phyloP scores from a whole-genome alignment of 2,329 filamentous ascomycete genomes.

The Ophiostoma australiae region DNA sequence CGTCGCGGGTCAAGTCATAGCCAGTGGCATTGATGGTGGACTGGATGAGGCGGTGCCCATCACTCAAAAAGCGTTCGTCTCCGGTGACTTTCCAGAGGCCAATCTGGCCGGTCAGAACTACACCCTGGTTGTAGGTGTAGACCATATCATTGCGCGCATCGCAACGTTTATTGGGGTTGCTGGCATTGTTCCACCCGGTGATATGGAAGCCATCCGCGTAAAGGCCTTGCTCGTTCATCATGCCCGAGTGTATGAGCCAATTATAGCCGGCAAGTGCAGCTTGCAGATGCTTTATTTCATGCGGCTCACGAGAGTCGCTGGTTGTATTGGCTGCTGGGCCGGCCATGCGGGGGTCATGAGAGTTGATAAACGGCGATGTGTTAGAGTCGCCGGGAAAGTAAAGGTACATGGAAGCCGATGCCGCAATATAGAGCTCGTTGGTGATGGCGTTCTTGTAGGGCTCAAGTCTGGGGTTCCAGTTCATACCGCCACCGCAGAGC shows the following conservation, averaged over 20 bases:
- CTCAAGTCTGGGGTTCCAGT: conserved; percentile 63
- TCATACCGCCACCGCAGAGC: conserved; percentile 82
- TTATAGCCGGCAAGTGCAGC: conserved; percentile 73
- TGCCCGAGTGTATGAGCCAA: conserved; percentile 75
- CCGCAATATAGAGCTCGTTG: conserved; percentile 82
- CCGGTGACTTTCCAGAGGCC: conserved; percentile 77
- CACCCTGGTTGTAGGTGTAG: conserved; percentile 94
- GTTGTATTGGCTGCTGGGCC: conserved; percentile 19
- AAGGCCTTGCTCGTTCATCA: conserved; percentile 70
- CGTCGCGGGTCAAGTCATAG: conserved; percentile 52
- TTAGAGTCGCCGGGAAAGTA: conserved; percentile 79
- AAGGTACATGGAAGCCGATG: conserved; percentile 83
- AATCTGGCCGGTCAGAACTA: conserved; percentile 74
- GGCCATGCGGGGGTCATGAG: conserved; percentile 19
- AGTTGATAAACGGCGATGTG: conserved; percentile 57
- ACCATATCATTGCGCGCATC: conserved; percentile 82
- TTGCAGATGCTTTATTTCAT: conserved; percentile 62
- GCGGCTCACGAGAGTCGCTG: conserved; percentile 23
- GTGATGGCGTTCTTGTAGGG: conserved; percentile 98
- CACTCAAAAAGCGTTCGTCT: conserved; percentile 63
- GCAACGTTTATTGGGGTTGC: conserved; percentile 65
- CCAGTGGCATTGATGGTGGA: conserved; percentile 74
- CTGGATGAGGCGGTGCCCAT: conserved; percentile 72
- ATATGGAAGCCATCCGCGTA: conserved; percentile 90
- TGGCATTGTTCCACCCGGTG: conserved; percentile 54